These are phyloP conservation scores for Gloeopeniophorella convolvens DNA, from an alignment of 768 basidiomycete genomes.

Conservation along the genomic window DNA sequence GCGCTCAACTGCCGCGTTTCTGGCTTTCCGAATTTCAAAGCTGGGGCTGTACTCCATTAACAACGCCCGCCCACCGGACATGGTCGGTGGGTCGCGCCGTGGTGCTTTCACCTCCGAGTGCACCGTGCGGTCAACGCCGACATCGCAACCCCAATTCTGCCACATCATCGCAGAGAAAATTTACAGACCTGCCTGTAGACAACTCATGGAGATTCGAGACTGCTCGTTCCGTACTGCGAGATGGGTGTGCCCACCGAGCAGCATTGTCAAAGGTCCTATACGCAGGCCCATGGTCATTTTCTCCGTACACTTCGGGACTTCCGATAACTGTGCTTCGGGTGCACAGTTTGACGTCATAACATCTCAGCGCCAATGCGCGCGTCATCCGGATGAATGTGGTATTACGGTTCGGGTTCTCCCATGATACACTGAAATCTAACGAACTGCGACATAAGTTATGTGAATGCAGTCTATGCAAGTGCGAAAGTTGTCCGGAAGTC, in stretches of 20 bases:
- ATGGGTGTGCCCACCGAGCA: too few species aligned
- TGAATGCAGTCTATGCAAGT: constrained; percentile 8
- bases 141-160: constrained; percentile 11
- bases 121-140: not conserved
- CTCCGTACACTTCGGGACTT: too few species aligned
- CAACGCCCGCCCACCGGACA: not conserved
- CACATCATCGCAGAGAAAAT: not conserved
- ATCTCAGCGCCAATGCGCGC: constrained; percentile 8
- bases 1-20: constrained; percentile 10
- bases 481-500: not conserved
- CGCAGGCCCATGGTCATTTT: too few species aligned
- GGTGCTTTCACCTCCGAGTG: not conserved
- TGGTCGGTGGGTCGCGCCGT: not conserved
- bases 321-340: not conserved
- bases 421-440: not conserved
- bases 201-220: constrained; percentile 1
- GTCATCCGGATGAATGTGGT: constrained; percentile 7
- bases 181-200: constrained; percentile 8
- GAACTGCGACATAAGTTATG: constrained; percentile 13
- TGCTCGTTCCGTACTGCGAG: not conserved
- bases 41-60: constrained; percentile 2
- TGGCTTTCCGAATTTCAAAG: constrained; percentile 1
- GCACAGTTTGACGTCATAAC: constrained; percentile 10
- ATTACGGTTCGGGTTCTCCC: constrained; percentile 1
- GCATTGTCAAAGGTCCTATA: too few species aligned